Base-by-base conservation (phyloP, 148 eudicot species). In the Camellia sinensis region DNA sequence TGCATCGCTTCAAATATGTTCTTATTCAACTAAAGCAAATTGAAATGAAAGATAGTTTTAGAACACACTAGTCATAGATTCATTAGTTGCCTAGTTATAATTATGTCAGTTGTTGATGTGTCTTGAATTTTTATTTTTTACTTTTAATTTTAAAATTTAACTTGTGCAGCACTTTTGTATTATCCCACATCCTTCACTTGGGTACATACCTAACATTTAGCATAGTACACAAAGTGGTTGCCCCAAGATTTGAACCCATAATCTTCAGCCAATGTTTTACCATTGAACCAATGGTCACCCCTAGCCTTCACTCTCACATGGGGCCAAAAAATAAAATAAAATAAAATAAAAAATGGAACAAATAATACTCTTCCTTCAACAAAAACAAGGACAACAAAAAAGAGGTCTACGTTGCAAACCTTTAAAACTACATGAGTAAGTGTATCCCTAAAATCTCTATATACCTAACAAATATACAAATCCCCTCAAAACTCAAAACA, bases 1-100 rank as follows among this genome's bases (percentile, higher is more conserved):
- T 15, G 3, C 4, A 7, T 60, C 52, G 18, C 54, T 46, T 71
- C n/a, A 43, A 44, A 18, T 45, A 6, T 18, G 54, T 71, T 46
- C 57, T 71, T 18, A 71, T 46, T 71, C 74, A 46, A 71, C 74
- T 18, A 46, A 71, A 45, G 54, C 54, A 71, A 18, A 45, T 71
- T 2, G 1, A 6, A n/a, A 48, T 0, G 3, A 18, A 71, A 45
- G 41, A 17, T 45, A 3, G 3, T 1, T 14, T 29, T 29, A 29
- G 1, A 29, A 29, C 37, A 29, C 10, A 18, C 0, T 71, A 37
- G 50, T 45, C n/a, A 71, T 46, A 9, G 56, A 54, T 7, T 18
- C 56, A 7, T 18, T 60, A 15, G 17, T 3, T 71, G 52, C 7
- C 52, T 3, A 14, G 29, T 45, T 18, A 2, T 71, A 3, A 45